Conservation (phyloP, 768 basidiomycete species). For the Termitomyces sp. region DNA sequence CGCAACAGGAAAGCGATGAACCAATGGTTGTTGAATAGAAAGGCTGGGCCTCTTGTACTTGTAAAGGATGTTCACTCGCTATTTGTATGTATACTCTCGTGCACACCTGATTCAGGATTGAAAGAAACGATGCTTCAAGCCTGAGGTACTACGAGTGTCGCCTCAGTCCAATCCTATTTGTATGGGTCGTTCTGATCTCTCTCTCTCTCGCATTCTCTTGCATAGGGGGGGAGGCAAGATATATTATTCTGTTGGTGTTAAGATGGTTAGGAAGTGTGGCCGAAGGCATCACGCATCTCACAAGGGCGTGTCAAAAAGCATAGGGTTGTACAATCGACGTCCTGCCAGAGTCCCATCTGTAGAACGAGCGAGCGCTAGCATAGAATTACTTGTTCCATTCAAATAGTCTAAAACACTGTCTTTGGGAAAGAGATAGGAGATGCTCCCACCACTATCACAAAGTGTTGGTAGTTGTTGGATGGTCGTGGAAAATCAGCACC, state of each 20-base stretch:
- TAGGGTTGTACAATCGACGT: too few species aligned
- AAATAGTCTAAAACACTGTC: too few species aligned
- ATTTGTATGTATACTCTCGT: not conserved
- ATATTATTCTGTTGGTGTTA: not conserved
- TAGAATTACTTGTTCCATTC: too few species aligned
- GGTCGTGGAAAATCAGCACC: too few species aligned
- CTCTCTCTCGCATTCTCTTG: not conserved
- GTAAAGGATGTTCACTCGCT: not conserved
- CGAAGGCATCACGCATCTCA: too few species aligned
- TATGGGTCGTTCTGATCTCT: not conserved
- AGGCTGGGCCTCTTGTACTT: not conserved
- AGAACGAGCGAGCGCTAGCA: too few species aligned
- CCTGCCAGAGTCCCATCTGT: too few species aligned
- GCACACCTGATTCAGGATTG: not conserved
- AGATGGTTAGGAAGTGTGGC: too few species aligned
- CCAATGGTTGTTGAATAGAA: constrained; percentile 35
- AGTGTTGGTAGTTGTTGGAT: too few species aligned
- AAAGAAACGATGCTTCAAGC: not conserved
- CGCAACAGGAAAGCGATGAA: constrained; percentile 30
- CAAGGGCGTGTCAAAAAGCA: too few species aligned
- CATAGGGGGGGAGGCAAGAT: not conserved
- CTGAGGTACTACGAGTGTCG: not conserved
- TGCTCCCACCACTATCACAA: too few species aligned
- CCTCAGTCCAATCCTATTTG: not conserved
- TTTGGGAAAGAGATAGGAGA: too few species aligned